Evolutionary conservation across 805 yeast species (phyloP), one percentile per base, ranked within the genome.

Genomic region (Kluyveromyces nonfermentans): DNA sequence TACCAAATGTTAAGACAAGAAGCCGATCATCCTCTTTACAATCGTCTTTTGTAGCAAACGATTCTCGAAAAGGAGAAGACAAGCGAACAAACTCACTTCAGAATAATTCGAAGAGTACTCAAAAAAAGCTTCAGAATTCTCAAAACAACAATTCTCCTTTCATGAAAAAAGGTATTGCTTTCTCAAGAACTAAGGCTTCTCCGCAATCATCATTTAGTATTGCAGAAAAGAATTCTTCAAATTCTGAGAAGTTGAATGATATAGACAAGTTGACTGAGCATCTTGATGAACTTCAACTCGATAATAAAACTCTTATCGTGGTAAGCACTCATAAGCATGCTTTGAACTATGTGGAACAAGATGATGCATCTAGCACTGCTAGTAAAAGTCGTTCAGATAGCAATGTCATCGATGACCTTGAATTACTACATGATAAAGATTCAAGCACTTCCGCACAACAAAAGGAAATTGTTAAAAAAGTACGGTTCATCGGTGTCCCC

Each of bases 401-500:
- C 30, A 14, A 25, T 25, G 30, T 10, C 9, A 2, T 14, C 12
- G 30, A 25, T 25, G 12, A 25, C 4, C 9, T 14, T 25, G 12
- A 6, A 10, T 25, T 25, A 4, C 30, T 25, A 4, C 12, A 25
- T 25, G 30, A 25, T 25, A 25, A 25, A 14, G 12, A 4, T 2
- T 25, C 12, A 14, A 25, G 7, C 30, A 25, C 30, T 14, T 10
- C 30, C 7, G 9, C 30, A 6, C 30, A 25, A 25, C 14, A 25
- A 25, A 25, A 25, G n/a, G 33, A 14, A 33, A 34, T 16, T 4
- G 42, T 47, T 4, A 61, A 61, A 47, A 63, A 55, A 37, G 68
- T 63, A 3, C 53, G 67, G 22, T 63, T 63, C 45, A 44, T 50
- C 4, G 67, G 67, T 10, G 68, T 63, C 1, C 63, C 67, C 4